A percentile compares a stretch with the other conserved stretches of the same genome.
Conservation (phyloP, 352 stramenopile genomes). For the Phytophthora pluvialis region DNA sequence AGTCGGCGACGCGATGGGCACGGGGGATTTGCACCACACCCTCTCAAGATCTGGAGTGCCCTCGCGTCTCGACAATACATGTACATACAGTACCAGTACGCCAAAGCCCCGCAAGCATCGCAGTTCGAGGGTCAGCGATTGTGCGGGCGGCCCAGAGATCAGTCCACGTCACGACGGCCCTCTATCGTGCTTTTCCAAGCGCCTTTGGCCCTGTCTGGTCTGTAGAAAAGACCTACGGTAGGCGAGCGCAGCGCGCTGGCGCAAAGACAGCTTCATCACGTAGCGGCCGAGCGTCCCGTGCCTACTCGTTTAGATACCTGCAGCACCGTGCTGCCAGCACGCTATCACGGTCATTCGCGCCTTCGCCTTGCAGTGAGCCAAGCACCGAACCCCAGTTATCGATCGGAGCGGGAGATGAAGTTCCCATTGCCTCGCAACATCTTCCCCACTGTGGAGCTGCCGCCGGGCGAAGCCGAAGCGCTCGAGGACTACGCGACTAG, state of each 20-base stretch:
- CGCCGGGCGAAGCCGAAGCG: constrained; percentile 9
- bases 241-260: background rate
- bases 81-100: too few relatives aligned
- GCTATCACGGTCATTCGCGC: constrained; percentile 11
- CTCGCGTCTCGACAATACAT: background rate
- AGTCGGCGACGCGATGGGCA: background rate
- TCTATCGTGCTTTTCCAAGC: too few relatives aligned
- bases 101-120: too few relatives aligned
- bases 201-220: constrained; percentile 7
- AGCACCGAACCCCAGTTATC: background rate
- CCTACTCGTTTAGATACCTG: constrained; percentile 8
- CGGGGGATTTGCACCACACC: constrained; percentile 7
- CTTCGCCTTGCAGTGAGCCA: constrained; percentile 21
- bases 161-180: background rate
- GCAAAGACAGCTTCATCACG: constrained; percentile 16
- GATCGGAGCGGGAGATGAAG: constrained; percentile 21
- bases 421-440: constrained; percentile 37
- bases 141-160: background rate
- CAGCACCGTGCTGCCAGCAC: background rate
- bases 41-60: constrained; percentile 5
- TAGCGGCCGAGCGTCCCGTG: background rate
- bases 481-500: constrained; percentile 26
- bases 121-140: background rate
- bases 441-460: constrained; percentile 30
- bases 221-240: constrained; percentile 17